Conservation (phyloP, 1,284 basidiomycete species). For the Microbotryum lychnidis-dioicae region DNA sequence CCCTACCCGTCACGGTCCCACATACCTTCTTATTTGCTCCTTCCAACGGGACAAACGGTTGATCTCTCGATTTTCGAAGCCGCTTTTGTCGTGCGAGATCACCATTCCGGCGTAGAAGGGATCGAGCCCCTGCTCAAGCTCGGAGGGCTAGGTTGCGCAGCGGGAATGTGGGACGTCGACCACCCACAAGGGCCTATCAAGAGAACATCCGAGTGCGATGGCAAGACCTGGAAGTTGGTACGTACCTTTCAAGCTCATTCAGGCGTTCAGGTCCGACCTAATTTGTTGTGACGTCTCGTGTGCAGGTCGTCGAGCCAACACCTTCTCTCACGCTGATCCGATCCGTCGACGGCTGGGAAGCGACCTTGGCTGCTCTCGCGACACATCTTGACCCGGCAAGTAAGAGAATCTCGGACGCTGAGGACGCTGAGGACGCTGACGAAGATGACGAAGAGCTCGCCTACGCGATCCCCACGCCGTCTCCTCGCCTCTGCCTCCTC, state of each 20-base stretch:
- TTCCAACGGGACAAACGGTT: constrained; percentile 8
- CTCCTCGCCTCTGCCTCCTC: constrained; percentile 44
- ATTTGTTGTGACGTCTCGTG: background rate
- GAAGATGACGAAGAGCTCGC: constrained; percentile 8
- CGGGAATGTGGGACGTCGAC: constrained; percentile 48
- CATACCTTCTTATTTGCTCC: constrained; percentile 14
- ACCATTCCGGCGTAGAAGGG: constrained; percentile 54
- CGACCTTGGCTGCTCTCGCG: constrained; percentile 47
- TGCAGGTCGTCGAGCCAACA: constrained; percentile 15
- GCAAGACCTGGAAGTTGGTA: constrained; percentile 49
- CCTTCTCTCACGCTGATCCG: constrained; percentile 34
- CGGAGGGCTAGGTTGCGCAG: constrained; percentile 54
- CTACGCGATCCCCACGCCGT: constrained; percentile 7
- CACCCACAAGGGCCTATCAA: constrained; percentile 1
- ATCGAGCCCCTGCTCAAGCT: constrained; percentile 38
- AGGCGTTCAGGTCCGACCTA: background rate
- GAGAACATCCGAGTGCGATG: constrained; percentile 36
- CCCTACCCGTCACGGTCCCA: constrained; percentile 20
- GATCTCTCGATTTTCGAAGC: constrained; percentile 34
- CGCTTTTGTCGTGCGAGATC: constrained; percentile 51
- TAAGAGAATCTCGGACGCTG: constrained; percentile 1
- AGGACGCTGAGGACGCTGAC: constrained; percentile 7
- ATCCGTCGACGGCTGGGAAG: constrained; percentile 38
- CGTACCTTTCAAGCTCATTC: constrained; percentile 38
- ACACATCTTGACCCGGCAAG: constrained; percentile 51